Evolutionary conservation across 1,284 basidiomycete species (phyloP), one percentile per base, ranked within the genome.

Genomic region (Porodaedalea pini): DNA sequence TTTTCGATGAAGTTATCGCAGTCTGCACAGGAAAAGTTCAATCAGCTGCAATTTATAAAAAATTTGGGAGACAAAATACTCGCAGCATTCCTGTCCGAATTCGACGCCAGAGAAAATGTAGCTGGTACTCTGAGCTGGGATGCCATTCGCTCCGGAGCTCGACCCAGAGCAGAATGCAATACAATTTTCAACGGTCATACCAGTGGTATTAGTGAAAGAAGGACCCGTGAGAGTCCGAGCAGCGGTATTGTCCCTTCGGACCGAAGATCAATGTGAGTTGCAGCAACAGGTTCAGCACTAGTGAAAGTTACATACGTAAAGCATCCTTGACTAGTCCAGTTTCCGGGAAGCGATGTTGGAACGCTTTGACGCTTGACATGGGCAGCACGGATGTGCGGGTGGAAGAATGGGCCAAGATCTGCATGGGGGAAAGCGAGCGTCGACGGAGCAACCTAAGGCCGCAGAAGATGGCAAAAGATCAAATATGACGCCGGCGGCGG

Each of bases 81-180:
- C 39, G 62, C 63, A 66, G 59, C 65, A 66, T 58, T 65, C 64
- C 44, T 64, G 61, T 2, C 50, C 57, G 53, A 62, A 65, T 56
- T 67, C 63, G 17, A 62, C 58, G 11, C 65, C 65, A 5, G 65
- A 60, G 47, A 60, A 67, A 29, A 61, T 56, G 34, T 52, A 67
- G 21, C 52, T 51, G 11, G 56, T 45, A 23, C 37, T 43, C 34
- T 60, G 58, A 23, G 54, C 48, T 21, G 58, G 54, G 17, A 56
- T 56, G 17, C 49, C 23, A 25, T 44, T 36, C 11, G 51, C 37
- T 21, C 57, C 57, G 5, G 43, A 54, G 34, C 45, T 58, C 23
- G 43, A 45, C 13, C 57, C 57, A 43, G 63, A 61, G 55, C 65
- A 67, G 56, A 63, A 63, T 4, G 59, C 49, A 19, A 62, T 63